Evolutionary conservation across 2,329 filamentous ascomycete species (phyloP).

Genomic region (Emmonsiellopsis sp.): DNA sequence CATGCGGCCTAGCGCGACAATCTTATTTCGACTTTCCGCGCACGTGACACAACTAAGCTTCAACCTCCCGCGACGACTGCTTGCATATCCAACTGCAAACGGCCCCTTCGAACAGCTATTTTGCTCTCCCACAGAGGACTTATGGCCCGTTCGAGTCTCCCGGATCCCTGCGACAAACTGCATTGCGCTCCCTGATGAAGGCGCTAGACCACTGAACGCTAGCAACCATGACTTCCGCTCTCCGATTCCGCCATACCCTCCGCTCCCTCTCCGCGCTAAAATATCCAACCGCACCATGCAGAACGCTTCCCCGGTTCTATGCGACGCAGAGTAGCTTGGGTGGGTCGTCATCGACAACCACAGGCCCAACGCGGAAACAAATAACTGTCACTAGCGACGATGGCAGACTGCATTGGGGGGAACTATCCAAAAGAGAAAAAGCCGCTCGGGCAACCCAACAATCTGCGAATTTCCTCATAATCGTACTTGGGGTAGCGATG

Average conservation of each 20-base stretch:
- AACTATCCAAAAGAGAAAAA: constrained; percentile 69
- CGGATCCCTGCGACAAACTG: neutral
- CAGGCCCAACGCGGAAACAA: constrained; percentile 50
- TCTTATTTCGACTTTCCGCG: neutral
- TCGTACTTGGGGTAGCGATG: constrained; percentile 62
- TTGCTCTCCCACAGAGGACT: neutral
- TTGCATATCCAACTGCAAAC: neutral
- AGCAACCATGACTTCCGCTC: neutral
- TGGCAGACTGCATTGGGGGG: constrained; percentile 68
- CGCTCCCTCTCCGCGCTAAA: constrained; percentile 24
- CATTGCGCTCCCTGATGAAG: neutral
- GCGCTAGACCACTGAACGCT: neutral
- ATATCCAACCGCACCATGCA: neutral
- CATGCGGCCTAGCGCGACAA: neutral
- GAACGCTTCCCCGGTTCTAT: constrained; percentile 41
- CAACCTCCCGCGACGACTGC: neutral
- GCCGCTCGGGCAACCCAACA: constrained; percentile 79
- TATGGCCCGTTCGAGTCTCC: neutral
- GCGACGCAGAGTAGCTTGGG: constrained; percentile 47
- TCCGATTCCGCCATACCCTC: constrained; percentile 4
- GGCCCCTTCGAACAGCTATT: neutral
- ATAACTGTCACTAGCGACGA: constrained; percentile 83
- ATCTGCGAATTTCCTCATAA: constrained; percentile 74
- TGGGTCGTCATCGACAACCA: constrained; percentile 15
- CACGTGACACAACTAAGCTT: neutral